Percentiles rank a stretch among this genome's conserved stretches.
Conservation (phyloP, 345 rosid species). For the Clarkia xantiana region DNA sequence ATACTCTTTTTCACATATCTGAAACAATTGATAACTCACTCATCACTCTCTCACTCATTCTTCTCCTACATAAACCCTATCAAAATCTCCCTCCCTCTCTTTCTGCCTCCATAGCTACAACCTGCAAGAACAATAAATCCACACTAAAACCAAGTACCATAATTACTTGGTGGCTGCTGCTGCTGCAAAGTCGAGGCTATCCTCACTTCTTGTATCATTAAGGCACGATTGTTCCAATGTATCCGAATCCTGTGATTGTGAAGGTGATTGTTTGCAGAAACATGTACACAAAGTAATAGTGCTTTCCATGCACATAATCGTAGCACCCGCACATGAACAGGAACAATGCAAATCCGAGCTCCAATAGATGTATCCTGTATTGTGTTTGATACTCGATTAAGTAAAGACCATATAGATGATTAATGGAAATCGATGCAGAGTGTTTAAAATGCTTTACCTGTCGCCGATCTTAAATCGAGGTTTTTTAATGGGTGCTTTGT, state of each 20-base stretch:
- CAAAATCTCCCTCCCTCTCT: too few species aligned
- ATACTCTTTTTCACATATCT: too few species aligned
- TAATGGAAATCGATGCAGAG: neutral
- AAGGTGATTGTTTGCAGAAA: slow-evolving; percentile 57
- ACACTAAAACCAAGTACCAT: too few species aligned
- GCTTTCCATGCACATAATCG: slow-evolving; percentile 46
- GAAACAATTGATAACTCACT: too few species aligned
- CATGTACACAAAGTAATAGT: slow-evolving; percentile 49
- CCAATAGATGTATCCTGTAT: slow-evolving; percentile 47
- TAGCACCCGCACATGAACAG: slow-evolving; percentile 68
- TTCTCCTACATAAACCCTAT: too few species aligned
- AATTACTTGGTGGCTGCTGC: too few species aligned
- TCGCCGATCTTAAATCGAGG: slow-evolving; percentile 41
- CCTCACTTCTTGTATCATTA: too few species aligned
- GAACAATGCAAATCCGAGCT: slow-evolving; percentile 57
- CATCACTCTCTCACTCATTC: too few species aligned
- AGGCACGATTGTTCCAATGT: slow-evolving; percentile 55
- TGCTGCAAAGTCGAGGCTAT: too few species aligned
- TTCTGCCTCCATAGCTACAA: too few species aligned
- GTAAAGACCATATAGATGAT: neutral
- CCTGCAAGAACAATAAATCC: too few species aligned
- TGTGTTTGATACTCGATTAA: neutral
- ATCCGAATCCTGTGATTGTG: slow-evolving; percentile 64
- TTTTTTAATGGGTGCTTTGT: slow-evolving; percentile 23
- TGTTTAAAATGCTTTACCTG: slow-evolving; percentile 20